Percentiles rank a stretch among this genome's conserved stretches.
Conservation (phyloP, 2,329 filamentous ascomycete species). For the Karstenula rhodostoma region DNA sequence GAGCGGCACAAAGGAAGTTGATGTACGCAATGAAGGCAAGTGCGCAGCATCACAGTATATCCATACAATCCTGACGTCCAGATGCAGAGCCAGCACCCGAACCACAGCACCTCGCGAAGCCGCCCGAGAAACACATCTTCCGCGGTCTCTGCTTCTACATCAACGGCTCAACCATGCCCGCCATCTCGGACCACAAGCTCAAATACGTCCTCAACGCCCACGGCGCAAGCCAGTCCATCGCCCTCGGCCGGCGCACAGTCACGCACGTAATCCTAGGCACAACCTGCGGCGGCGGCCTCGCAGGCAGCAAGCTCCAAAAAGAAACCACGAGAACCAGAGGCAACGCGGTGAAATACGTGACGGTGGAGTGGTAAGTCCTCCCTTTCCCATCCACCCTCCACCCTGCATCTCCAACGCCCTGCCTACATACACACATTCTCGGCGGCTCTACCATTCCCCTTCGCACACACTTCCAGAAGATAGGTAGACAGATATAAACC, state of each 20-base stretch:
- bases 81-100: not conserved
- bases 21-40: not conserved
- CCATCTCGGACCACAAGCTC: constrained; percentile 84
- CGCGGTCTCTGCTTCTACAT: constrained; percentile 78
- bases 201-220: constrained; percentile 79
- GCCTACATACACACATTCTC: no score
- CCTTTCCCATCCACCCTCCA: not conserved
- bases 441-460: not conserved
- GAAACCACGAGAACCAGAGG: constrained; percentile 76
- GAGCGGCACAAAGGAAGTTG: not conserved
- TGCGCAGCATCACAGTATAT: not conserved
- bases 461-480: not conserved
- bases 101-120: constrained; percentile 14
- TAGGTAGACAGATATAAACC: not conserved
- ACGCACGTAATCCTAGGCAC: constrained; percentile 84
- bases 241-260: constrained; percentile 75
- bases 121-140: constrained; percentile 64
- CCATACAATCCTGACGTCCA: not conserved
- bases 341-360: constrained; percentile 78
- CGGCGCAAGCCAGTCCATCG: constrained; percentile 75
- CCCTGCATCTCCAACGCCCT: constrained; percentile 17
- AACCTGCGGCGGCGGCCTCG: constrained; percentile 74
- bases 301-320: constrained; percentile 79
- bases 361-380: constrained; percentile 72
- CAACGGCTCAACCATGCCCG: constrained; percentile 84